Percentiles rank a stretch among this genome's conserved stretches.
These are phyloP conservation scores for Phytophthora constricta DNA, from an alignment of 352 stramenopile species.

Conservation along the genomic window DNA sequence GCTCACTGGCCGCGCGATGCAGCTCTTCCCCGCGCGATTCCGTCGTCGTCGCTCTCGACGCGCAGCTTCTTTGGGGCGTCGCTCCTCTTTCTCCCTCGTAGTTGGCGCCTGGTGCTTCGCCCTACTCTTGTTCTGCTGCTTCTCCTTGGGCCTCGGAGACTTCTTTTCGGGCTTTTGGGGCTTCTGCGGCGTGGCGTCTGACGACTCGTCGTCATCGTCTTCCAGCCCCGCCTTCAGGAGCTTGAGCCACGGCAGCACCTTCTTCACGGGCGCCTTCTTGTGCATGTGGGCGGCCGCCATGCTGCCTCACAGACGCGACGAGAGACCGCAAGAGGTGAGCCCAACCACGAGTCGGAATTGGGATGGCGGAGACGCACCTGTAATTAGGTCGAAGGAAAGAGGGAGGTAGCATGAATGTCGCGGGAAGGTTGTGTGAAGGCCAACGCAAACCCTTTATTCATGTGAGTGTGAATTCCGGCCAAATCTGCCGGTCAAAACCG, in stretches of 20 bases:
- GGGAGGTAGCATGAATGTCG: too few species aligned
- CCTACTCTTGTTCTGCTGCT: background rate
- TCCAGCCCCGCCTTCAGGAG: conserved; percentile 20
- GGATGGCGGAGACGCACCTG: too few species aligned
- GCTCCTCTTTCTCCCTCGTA: conserved; percentile 4
- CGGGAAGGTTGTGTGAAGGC: too few species aligned
- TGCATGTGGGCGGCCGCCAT: conserved; percentile 8
- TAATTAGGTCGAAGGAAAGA: too few species aligned
- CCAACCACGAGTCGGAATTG: too few species aligned
- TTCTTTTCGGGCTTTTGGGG: conserved; percentile 15
- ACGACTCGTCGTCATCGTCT: conserved; percentile 36
- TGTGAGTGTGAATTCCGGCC: too few species aligned
- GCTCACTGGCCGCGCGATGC: background rate
- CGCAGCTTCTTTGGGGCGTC: background rate
- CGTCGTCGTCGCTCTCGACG: background rate
- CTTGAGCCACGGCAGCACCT: conserved; percentile 40
- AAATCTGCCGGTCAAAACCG: too few species aligned
- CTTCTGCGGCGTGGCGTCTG: conserved; percentile 23
- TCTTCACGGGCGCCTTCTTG: background rate
- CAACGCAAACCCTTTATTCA: too few species aligned
- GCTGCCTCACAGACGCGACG: too few species aligned
- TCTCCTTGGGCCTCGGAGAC: background rate
- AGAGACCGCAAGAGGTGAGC: too few species aligned
- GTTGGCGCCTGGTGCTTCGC: background rate
- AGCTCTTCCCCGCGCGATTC: background rate